Percentiles rank a stretch among this genome's conserved stretches.
phyloP scores from a whole-genome alignment of 768 basidiomycete species.

The Boletus reticuloceps region DNA sequence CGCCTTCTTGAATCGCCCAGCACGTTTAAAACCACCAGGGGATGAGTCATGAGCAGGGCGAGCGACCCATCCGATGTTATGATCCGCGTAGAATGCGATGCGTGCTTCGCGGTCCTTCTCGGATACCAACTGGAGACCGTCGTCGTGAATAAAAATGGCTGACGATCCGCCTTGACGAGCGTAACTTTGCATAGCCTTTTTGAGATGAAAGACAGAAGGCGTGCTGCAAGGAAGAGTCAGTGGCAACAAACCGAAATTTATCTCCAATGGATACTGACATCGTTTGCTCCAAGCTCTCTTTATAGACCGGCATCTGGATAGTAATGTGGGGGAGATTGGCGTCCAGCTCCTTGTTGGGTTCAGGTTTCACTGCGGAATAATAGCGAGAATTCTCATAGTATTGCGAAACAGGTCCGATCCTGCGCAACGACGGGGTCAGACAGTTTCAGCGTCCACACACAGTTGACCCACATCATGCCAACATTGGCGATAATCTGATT shows the following conservation, averaged over 20 bases:
- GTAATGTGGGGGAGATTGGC: constrained; percentile 69
- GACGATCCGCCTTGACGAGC: constrained; percentile 62
- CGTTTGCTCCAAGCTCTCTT: constrained; percentile 76
- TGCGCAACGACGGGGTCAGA: constrained; percentile 23
- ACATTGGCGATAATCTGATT: constrained; percentile 65
- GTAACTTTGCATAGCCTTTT: constrained; percentile 61
- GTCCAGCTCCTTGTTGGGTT: constrained; percentile 61
- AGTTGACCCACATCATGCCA: constrained; percentile 54
- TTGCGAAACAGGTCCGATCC: constrained; percentile 81
- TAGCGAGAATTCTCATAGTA: constrained; percentile 83
- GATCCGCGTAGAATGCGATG: constrained; percentile 52
- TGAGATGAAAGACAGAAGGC: constrained; percentile 67
- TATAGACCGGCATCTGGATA: constrained; percentile 86
- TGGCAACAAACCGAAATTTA: background rate
- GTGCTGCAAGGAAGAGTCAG: constrained; percentile 35
- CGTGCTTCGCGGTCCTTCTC: constrained; percentile 47
- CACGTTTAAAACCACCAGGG: constrained; percentile 32
- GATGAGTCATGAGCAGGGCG: constrained; percentile 43
- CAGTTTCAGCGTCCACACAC: background rate
- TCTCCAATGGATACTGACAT: constrained; percentile 52
- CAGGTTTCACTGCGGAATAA: constrained; percentile 70
- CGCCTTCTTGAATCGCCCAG: constrained; percentile 92
- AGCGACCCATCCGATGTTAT: constrained; percentile 61
- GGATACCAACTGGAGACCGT: constrained; percentile 52
- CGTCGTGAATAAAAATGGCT: constrained; percentile 59